Evolutionary conservation across 2,329 filamentous ascomycete genomes (phyloP).

Genomic region (Xylaria sp.): DNA sequence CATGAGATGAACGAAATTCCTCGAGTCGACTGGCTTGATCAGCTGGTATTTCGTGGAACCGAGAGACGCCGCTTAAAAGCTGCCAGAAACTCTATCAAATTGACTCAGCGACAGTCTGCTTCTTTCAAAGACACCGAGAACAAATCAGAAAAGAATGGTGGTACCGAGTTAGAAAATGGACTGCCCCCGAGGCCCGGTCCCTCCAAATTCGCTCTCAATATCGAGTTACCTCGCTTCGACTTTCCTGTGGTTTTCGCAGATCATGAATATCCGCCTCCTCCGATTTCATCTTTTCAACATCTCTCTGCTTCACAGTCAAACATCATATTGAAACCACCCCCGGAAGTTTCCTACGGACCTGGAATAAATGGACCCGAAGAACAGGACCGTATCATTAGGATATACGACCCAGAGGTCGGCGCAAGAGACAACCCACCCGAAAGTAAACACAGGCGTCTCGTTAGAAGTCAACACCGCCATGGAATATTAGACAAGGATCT

Average conservation of each 20-base stretch:
- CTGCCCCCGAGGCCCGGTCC: conserved; percentile 60
- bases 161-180: conserved; percentile 49
- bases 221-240: conserved; percentile 94
- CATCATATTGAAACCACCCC: conserved; percentile 79
- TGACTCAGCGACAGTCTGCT: conserved; percentile 61
- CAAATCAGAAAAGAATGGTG: conserved; percentile 49
- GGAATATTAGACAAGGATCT: conserved; percentile 95
- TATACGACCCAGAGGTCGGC: conserved; percentile 94
- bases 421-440: conserved; percentile 93
- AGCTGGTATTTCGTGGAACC: conserved; percentile 89
- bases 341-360: conserved; percentile 89
- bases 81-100: conserved; percentile 71
- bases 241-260: conserved; percentile 96
- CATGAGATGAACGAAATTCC: conserved; percentile 98
- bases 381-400: conserved; percentile 75
- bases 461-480: conserved; percentile 88
- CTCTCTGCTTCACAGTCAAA: conserved; percentile 72
- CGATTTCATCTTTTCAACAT: conserved; percentile 79
- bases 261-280: conserved; percentile 87
- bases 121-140: conserved; percentile 50
- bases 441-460: conserved; percentile 90
- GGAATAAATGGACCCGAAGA: conserved; percentile 79
- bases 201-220: conserved; percentile 81
- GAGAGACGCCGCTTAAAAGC: conserved; percentile 78
- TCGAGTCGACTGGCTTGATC: conserved; percentile 93